Evolutionary conservation across 1,284 basidiomycete species (phyloP), one percentile per base, ranked within the genome.

Genomic region (Rhodotorula sp.): DNA sequence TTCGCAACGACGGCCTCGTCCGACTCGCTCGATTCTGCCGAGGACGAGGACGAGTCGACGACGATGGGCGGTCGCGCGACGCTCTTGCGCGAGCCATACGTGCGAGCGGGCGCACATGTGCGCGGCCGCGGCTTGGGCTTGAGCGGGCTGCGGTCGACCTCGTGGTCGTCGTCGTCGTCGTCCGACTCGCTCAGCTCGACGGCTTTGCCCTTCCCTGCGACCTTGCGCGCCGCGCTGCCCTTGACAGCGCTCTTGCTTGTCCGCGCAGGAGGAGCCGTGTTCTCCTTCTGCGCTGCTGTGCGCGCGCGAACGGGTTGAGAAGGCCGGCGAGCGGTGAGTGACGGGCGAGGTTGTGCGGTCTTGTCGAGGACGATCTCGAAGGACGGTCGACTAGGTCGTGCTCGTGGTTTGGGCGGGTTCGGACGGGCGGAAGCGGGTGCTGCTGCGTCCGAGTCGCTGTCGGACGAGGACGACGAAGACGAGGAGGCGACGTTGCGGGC

Each of bases 261-360:
- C 25, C 7, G 58, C 4, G 13, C 13, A 7, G 0, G 27, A 27
- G 27, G 46, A 9, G 14, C 7, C 7, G 44, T 16, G 52, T 68
- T 62, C 61, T 63, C 61, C 66, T 67, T 62, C 34, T 44, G 12
- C 42, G 10, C 19, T 10, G 27, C 25, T n/a, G 44, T 17, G 34
- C 34, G 34, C 42, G 16, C 42, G 42, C 41, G 41, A 16, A 42
- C 12, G 42, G 42, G 7, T 58, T 44, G 42, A 9, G 56, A 58
- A 45, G 56, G 56, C 23, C 42, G 56, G 23, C 42, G 34, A 21
- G 19, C 34, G 54, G 34, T 17, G 16, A 27, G 19, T 19, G 55
- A 34, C 17, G 16, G 41, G 34, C 34, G 34, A 34, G 34, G 34
- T 34, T 4, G 41, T 21, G 55, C 34, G 19, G 55, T 8, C 41